Conservation (phyloP, 2,329 filamentous ascomycete species). For the Aspergillus uvarum region DNA sequence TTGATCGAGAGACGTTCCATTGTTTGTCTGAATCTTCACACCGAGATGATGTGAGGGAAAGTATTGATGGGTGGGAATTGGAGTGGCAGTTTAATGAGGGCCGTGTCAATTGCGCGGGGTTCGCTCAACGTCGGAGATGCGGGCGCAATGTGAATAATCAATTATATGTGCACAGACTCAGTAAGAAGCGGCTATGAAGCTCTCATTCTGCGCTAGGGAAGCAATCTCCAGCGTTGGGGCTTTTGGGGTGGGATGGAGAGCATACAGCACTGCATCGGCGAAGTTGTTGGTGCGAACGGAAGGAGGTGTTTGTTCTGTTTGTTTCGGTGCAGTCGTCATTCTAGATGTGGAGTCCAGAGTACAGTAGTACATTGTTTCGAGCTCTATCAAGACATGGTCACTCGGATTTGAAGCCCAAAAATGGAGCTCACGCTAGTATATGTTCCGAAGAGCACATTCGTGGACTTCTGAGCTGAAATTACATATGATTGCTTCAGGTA, state of each 20-base stretch:
- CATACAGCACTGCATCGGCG: conserved; percentile 3
- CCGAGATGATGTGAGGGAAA: conserved; percentile 13
- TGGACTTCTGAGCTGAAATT: too few species aligned
- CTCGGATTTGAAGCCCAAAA: too few species aligned
- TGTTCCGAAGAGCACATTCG: too few species aligned
- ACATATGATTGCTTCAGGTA: too few species aligned
- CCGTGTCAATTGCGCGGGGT: not conserved
- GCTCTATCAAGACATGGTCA: too few species aligned
- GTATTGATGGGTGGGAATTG: conserved; percentile 9
- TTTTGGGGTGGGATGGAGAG: not conserved
- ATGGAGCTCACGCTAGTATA: too few species aligned
- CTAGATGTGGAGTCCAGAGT: too few species aligned
- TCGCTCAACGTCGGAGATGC: not conserved
- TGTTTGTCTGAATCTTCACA: conserved; percentile 12
- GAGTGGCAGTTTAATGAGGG: not conserved
- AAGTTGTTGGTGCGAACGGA: conserved; percentile 12
- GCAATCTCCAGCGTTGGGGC: not conserved
- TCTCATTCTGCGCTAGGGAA: conserved; percentile 10
- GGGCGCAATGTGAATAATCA: not conserved
- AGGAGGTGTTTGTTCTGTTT: conserved; percentile 18
- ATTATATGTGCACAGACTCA: not conserved
- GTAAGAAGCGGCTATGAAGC: not conserved
- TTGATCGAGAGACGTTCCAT: conserved; percentile 42
- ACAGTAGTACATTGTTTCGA: too few species aligned
- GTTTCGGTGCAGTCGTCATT: not conserved